Evolutionary conservation across 139 green algal species (phyloP).

Genomic region (Tetradesmus lagerheimii): DNA sequence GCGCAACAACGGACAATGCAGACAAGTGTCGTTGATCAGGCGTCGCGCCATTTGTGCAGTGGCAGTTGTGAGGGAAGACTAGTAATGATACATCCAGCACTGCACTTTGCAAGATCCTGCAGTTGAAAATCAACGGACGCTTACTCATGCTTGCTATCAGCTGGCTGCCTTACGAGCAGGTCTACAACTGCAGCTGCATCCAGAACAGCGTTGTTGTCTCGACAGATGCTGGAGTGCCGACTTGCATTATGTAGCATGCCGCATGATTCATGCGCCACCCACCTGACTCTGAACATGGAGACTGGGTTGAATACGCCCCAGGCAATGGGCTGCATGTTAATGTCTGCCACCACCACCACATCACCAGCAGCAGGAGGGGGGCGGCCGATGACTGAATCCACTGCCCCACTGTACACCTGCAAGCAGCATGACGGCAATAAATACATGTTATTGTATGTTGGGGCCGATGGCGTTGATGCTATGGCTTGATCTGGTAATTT

Average conservation of each 20-base stretch:
- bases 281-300: slow-evolving; percentile 86
- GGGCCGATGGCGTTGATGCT: too few relatives aligned
- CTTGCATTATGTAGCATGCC: slow-evolving; percentile 69
- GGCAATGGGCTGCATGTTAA: slow-evolving; percentile 57
- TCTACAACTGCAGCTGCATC: slow-evolving; percentile 66
- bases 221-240: slow-evolving; percentile 41
- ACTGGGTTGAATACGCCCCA: slow-evolving; percentile 89
- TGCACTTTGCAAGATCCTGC: too few relatives aligned
- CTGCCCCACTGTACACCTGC: slow-evolving; percentile 79
- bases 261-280: not conserved
- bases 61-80: too few relatives aligned
- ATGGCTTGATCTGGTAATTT: too few relatives aligned
- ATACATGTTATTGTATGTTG: too few relatives aligned
- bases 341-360: slow-evolving; percentile 72
- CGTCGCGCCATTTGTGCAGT: too few relatives aligned
- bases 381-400: slow-evolving; percentile 75
- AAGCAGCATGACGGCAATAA: not conserved
- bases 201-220: slow-evolving; percentile 22
- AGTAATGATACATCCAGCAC: too few relatives aligned
- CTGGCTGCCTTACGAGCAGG: slow-evolving; percentile 57
- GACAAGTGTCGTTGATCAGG: too few relatives aligned
- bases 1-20: not conserved
- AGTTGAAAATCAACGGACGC: too few relatives aligned
- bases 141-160: not conserved
- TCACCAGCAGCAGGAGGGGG: slow-evolving; percentile 69